Evolutionary conservation across 2,329 filamentous ascomycete genomes (phyloP).

Genomic region (Aphanocladium album): DNA sequence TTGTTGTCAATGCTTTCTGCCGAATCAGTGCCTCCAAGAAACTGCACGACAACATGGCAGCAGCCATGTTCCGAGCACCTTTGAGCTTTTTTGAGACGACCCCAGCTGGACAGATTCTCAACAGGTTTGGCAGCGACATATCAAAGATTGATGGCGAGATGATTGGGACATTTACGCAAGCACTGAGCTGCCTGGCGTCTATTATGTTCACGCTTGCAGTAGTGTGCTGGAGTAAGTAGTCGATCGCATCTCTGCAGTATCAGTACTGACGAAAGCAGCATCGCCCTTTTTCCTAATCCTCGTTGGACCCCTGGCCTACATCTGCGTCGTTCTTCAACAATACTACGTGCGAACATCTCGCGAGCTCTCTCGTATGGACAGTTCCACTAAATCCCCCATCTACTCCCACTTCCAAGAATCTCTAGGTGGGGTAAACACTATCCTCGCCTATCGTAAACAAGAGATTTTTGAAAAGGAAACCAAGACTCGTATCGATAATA

Average conservation of each 20-base stretch:
- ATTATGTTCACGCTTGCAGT: slow-evolving; percentile 56
- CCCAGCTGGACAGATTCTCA: slow-evolving; percentile 81
- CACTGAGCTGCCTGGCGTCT: slow-evolving; percentile 9
- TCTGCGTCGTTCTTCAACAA: slow-evolving; percentile 84
- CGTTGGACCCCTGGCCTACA: slow-evolving; percentile 66
- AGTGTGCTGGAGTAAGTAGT: slow-evolving; percentile 75
- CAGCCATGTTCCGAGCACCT: slow-evolving; percentile 84
- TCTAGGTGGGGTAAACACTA: slow-evolving; percentile 80
- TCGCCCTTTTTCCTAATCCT: slow-evolving; percentile 66
- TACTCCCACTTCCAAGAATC: slow-evolving; percentile 94
- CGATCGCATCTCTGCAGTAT: slow-evolving; percentile 70
- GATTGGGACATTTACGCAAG: slow-evolving; percentile 12
- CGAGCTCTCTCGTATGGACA: slow-evolving; percentile 85
- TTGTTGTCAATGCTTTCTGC: slow-evolving; percentile 94
- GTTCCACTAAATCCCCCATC: slow-evolving; percentile 81
- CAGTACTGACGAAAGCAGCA: slow-evolving; percentile 69
- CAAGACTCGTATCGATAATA: slow-evolving; percentile 86
- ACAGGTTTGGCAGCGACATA: slow-evolving; percentile 74
- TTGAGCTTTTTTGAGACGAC: slow-evolving; percentile 97
- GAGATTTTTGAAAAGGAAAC: slow-evolving; percentile 78
- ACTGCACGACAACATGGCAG: slow-evolving; percentile 87
- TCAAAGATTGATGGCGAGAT: slow-evolving; percentile 26
- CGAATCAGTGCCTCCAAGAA: slow-evolving; percentile 92
- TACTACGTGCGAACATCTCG: slow-evolving; percentile 88
- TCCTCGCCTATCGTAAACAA: slow-evolving; percentile 81